phyloP scores from a whole-genome alignment of 2,329 filamentous ascomycete genomes.

The Nigrograna mackinnonii region DNA sequence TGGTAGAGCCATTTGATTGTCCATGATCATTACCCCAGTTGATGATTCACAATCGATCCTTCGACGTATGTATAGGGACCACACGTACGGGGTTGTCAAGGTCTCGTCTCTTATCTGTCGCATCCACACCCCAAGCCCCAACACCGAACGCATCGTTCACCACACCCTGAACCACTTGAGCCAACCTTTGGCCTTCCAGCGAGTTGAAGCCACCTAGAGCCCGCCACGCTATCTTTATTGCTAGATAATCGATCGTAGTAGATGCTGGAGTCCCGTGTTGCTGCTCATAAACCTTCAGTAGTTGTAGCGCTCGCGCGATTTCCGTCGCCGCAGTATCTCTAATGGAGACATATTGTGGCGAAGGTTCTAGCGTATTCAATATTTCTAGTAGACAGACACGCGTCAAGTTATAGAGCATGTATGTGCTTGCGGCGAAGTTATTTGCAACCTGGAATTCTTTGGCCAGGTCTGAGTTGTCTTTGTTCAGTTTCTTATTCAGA shows the following conservation, averaged over 20 bases:
- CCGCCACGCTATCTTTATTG: slow-evolving; percentile 29
- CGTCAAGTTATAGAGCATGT: slow-evolving; percentile 28
- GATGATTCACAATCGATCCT: too few relatives aligned
- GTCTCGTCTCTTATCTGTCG: too few relatives aligned
- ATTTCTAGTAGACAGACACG: slow-evolving; percentile 23
- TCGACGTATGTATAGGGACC: too few relatives aligned
- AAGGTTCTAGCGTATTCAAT: slow-evolving; percentile 18
- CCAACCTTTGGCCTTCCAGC: slow-evolving; percentile 21
- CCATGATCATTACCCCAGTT: too few relatives aligned
- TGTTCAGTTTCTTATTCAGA: slow-evolving; percentile 16
- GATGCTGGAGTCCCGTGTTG: slow-evolving; percentile 16
- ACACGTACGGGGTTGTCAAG: too few relatives aligned
- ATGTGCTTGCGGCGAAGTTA: slow-evolving; percentile 20
- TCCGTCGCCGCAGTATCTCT: slow-evolving; percentile 20
- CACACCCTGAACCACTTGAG: slow-evolving; percentile 17
- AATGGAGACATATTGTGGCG: slow-evolving; percentile 11
- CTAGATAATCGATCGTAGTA: slow-evolving; percentile 27
- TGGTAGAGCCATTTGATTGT: too few relatives aligned
- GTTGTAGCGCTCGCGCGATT: slow-evolving; percentile 22
- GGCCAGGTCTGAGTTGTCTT: slow-evolving; percentile 7
- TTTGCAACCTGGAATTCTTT: slow-evolving; percentile 19
- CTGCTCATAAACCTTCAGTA: slow-evolving; percentile 20
- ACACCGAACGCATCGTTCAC: too few relatives aligned
- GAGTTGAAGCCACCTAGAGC: slow-evolving; percentile 24
- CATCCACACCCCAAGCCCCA: too few relatives aligned